phyloP scores from a whole-genome alignment of 805 yeast species.

The Hanseniaspora jakobsenii region DNA sequence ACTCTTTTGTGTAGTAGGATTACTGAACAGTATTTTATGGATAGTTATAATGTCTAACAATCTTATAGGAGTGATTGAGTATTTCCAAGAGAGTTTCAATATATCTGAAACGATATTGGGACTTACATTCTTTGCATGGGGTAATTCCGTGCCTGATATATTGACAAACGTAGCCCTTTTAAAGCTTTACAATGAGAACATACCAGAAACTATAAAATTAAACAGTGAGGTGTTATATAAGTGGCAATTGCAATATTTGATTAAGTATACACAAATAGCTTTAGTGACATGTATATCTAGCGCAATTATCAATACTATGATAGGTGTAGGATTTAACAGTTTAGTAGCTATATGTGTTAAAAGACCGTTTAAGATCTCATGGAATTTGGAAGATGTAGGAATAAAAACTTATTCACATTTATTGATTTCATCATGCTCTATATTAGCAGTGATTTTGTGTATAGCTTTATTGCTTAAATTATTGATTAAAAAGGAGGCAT shows the following conservation, averaged over 20 bases:
- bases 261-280: conserved; percentile 81
- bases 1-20: conserved; percentile 20
- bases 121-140: conserved; percentile 82
- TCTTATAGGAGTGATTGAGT: conserved; percentile 27
- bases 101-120: conserved; percentile 80
- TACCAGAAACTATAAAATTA: conserved; percentile 20
- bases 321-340: conserved; percentile 76
- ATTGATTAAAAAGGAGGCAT: neutral
- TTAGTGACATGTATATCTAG: conserved; percentile 91
- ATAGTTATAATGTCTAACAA: conserved; percentile 28
- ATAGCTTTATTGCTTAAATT: neutral
- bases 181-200: conserved; percentile 30
- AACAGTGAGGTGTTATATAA: conserved; percentile 17
- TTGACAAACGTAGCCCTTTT: conserved; percentile 80
- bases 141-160: conserved; percentile 86
- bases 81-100: conserved; percentile 25
- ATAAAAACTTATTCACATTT: conserved; percentile 20
- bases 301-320: conserved; percentile 63
- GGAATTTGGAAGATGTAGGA: conserved; percentile 17
- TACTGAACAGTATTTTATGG: conserved; percentile 26
- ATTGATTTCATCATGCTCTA: conserved; percentile 22
- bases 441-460: conserved; percentile 13
- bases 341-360: conserved; percentile 31
- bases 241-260: conserved; percentile 18
- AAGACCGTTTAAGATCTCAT: conserved; percentile 13